Base-by-base conservation (phyloP, 129 eudicot genomes). In the Logfia minima region DNA sequence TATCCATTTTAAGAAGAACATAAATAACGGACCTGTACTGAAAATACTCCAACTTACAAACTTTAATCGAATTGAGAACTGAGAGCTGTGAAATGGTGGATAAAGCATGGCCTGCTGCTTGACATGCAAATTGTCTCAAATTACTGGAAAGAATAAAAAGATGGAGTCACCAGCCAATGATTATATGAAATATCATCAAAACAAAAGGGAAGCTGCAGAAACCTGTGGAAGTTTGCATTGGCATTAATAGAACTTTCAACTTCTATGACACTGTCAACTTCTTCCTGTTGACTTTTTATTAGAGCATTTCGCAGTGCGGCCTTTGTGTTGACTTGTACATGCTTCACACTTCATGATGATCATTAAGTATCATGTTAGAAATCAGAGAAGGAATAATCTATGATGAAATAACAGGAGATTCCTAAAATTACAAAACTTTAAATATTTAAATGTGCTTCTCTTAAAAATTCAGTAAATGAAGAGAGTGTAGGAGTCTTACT, bases 151-250 rank as follows among this genome's bases (percentile, higher is more conserved):
- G 21, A 35, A 37, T 28, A 68, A 63, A 16, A 72, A 23, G 75
- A 83, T 11, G 71, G 34, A 32, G 28, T 79, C 58, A 82, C 76
- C 39, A 59, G 28, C 34, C 32, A 37, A 85, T 17, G 79, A 65
- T 1, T 32, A 23, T 18, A 63, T 58, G 53, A 73, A 43, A 72
- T 23, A 24, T 53, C 45, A 29, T 9, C 8, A 51, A 84, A 70
- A 52, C 62, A 8, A 74, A 17, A 59, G 53, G 22, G 39, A 37
- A 41, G 31, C 37, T 41, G 48, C 61, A 11, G 21, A 7, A 75
- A 87, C 97, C 96, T 87, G 68, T 95, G 99, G 74, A 92, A 91
- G 63, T 59, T 70, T n/a, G 92, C 85, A 83, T 95, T 95, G 22
- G 86, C 82, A 74, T 92, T 89, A 72, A 95, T 95, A 78, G 85